phyloP scores from a whole-genome alignment of 306 rosid genomes.

The Corylus americana region DNA sequence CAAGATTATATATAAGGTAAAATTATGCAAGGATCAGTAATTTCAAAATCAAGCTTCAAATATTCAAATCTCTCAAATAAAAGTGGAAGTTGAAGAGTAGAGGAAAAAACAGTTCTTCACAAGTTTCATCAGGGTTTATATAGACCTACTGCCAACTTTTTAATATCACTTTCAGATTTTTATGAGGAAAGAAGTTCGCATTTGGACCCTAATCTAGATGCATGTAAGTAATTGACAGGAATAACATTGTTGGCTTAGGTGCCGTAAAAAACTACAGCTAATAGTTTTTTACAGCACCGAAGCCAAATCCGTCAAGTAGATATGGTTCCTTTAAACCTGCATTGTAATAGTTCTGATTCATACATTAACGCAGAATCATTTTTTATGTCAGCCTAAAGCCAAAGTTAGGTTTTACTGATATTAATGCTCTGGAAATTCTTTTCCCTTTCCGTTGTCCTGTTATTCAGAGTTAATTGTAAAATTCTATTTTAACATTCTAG shows the following conservation, averaged over 20 bases:
- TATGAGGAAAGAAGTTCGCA: not conserved
- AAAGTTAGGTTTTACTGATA: not conserved
- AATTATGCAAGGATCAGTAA: not conserved
- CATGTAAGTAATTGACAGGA: not conserved
- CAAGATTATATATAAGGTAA: constrained; percentile 6
- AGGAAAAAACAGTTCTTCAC: not conserved
- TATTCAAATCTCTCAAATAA: not conserved
- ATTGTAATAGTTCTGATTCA: not conserved
- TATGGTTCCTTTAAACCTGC: too few species aligned
- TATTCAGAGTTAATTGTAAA: too few species aligned
- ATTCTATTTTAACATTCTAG: not conserved
- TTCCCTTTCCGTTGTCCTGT: not conserved
- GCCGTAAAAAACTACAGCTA: too few species aligned
- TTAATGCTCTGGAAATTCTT: not conserved
- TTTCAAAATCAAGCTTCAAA: constrained; percentile 5
- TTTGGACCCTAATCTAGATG: not conserved
- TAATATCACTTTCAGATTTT: not conserved
- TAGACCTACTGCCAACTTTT: not conserved
- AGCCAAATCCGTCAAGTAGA: not conserved
- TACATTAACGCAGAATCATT: not conserved
- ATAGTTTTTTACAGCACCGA: too few species aligned
- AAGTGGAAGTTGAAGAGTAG: not conserved
- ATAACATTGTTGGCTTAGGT: not conserved
- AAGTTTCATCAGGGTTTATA: not conserved
- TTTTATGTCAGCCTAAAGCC: not conserved